Percentiles rank a stretch among this genome's conserved stretches.
These are phyloP conservation scores for Saturnispora sekii DNA, from an alignment of 805 yeast genomes.

Conservation along the genomic window DNA sequence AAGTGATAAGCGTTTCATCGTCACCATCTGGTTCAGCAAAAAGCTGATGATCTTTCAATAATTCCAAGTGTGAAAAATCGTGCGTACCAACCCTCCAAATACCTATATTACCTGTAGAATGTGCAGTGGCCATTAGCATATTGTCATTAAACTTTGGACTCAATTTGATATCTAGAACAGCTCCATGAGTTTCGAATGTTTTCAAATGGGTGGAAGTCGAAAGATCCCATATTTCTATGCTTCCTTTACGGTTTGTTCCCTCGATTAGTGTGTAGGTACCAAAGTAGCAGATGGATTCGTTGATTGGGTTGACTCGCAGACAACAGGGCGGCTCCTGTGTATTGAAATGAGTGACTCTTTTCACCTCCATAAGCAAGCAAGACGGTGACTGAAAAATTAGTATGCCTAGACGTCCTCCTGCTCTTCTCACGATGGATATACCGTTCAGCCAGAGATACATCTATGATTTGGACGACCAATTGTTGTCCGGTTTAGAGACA, in stretches of 20 bases:
- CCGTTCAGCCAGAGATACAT: constrained; percentile 34
- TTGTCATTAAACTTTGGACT: constrained; percentile 32
- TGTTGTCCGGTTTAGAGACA: constrained; percentile 39
- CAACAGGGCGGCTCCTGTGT: constrained; percentile 79
- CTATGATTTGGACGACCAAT: constrained; percentile 32
- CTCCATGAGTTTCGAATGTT: constrained; percentile 36
- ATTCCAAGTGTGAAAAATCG: constrained; percentile 15
- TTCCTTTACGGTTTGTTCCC: constrained; percentile 55
- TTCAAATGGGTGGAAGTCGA: constrained; percentile 1
- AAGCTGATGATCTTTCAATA: constrained; percentile 31
- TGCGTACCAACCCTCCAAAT: constrained; percentile 43
- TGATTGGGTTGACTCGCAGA: constrained; percentile 47
- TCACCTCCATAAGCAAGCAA: background rate
- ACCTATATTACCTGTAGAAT: constrained; percentile 68
- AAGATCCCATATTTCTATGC: constrained; percentile 32
- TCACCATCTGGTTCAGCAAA: constrained; percentile 29
- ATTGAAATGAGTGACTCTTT: constrained; percentile 25
- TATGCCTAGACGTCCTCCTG: background rate
- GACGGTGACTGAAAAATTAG: background rate
- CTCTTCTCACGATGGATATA: background rate
- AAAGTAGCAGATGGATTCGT: constrained; percentile 39
- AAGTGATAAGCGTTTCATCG: constrained; percentile 45
- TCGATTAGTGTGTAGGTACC: constrained; percentile 77
- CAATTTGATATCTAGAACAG: constrained; percentile 71
- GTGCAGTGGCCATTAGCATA: constrained; percentile 47